Evolutionary conservation across 495 filamentous ascomycete species (phyloP).

Genomic region (Cercophora sp.): DNA sequence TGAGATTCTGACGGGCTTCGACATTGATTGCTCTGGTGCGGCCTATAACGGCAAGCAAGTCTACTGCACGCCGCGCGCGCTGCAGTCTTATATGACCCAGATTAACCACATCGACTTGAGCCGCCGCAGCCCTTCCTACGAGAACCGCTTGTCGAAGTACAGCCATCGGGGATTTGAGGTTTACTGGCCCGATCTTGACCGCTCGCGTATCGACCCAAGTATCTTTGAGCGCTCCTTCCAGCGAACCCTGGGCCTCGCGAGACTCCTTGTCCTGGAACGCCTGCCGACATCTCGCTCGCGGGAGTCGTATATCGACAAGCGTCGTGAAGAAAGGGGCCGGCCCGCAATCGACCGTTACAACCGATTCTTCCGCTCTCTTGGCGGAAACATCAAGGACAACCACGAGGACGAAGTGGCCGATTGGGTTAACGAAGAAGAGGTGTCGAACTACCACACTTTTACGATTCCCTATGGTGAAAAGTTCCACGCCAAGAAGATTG

Average conservation of each 20-base stretch:
- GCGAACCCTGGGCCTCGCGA: slow-evolving; percentile 69
- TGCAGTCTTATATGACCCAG: slow-evolving; percentile 75
- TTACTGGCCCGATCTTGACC: slow-evolving; percentile 68
- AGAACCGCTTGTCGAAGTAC: slow-evolving; percentile 85
- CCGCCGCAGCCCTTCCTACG: slow-evolving; percentile 76
- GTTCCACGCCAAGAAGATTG: slow-evolving; percentile 68
- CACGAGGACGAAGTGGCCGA: slow-evolving; percentile 76
- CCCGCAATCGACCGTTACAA: slow-evolving; percentile 38
- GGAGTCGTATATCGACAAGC: slow-evolving; percentile 60
- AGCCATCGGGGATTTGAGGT: slow-evolving; percentile 78
- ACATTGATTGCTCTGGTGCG: slow-evolving; percentile 76
- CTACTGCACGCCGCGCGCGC: slow-evolving; percentile 63
- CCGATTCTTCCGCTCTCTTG: slow-evolving; percentile 24
- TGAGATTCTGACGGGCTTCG: slow-evolving; percentile 80
- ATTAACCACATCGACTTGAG: slow-evolving; percentile 74
- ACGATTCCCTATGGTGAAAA: slow-evolving; percentile 70
- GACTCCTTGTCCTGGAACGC: slow-evolving; percentile 74
- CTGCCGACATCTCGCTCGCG: slow-evolving; percentile 62
- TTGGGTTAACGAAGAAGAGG: slow-evolving; percentile 69
- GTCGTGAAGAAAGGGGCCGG: slow-evolving; percentile 65
- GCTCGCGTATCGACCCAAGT: slow-evolving; percentile 70
- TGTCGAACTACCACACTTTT: slow-evolving; percentile 74
- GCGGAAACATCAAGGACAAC: slow-evolving; percentile 65
- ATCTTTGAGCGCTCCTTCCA: slow-evolving; percentile 78
- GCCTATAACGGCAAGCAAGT: slow-evolving; percentile 77